Evolutionary conservation across 495 filamentous ascomycete species (phyloP), one percentile per base, ranked within the genome.

Genomic region (Venustampulla echinocandica): DNA sequence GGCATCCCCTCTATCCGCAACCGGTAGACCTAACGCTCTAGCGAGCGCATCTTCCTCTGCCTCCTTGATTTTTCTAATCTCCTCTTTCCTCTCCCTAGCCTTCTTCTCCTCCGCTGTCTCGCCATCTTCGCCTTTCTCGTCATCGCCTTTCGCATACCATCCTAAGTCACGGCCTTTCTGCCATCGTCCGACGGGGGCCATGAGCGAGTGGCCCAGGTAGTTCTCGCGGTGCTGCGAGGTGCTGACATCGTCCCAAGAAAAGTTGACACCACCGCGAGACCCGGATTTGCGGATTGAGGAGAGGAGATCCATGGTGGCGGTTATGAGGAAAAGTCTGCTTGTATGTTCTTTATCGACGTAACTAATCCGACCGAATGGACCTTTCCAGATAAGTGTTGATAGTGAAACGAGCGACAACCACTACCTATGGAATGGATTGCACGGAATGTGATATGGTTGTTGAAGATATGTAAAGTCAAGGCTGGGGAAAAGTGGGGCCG

Each of bases 121-220:
- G 15, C 60, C 64, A 25, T 52, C 42, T 22, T 19, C 35, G n/a
- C 59, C 64, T 0, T 64, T 58, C 15, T 63, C 55, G 10, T 50
- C 52, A 17, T 87, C 77, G 11, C 68, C 71, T 61, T 86, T 90
- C 2, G 90, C 79, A 54, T 97, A 97, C 92, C 92, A 97, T 32
- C 61, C 70, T 4, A 96, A 69, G 54, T 98, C 90, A 46, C 76
- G 77, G n/a, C 79, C 78, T 53, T 92, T 85, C 55, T 95, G 89
- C 92, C 93, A 98, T 40, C 92, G 85, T 10, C 92, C 92, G 10
- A 97, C 93, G 0, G 92, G 82, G 57, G 92, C 92, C 79, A 93
- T 98, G 42, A 98, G 60, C 18, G 86, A 93, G 63, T 98, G 92
- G 33, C 93, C 92, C 0, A 98, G 82, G 63, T 98, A 98, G 64